phyloP scores from a whole-genome alignment of 371 early-diverging fungal species.

The Mucor saturninus region DNA sequence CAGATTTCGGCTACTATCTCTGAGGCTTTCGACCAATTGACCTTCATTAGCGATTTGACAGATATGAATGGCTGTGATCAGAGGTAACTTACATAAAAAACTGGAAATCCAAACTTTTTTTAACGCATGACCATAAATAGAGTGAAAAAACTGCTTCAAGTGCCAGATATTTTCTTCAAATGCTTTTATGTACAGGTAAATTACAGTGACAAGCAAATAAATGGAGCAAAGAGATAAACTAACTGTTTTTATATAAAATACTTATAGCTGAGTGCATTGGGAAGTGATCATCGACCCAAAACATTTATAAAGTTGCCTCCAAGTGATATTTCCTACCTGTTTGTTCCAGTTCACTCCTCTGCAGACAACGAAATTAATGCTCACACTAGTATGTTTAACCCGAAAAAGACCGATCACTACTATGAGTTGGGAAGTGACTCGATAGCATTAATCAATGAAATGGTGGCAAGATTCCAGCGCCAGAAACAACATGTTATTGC shows the following conservation, averaged over 20 bases:
- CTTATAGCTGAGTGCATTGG: conserved; percentile 10
- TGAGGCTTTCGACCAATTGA: conserved; percentile 54
- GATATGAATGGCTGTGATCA: conserved; percentile 40
- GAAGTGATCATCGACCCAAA: conserved; percentile 23
- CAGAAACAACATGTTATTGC: conserved; percentile 1
- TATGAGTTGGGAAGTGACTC: conserved; percentile 58
- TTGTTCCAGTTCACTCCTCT: conserved; percentile 36
- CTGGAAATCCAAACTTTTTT: too few relatives aligned
- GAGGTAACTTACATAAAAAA: conserved; percentile 26
- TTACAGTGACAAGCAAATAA: background rate
- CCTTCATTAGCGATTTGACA: conserved; percentile 53
- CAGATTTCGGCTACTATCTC: conserved; percentile 40
- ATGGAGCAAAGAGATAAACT: background rate
- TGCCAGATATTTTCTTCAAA: conserved; percentile 53
- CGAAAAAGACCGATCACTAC: conserved; percentile 52
- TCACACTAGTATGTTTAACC: conserved; percentile 63
- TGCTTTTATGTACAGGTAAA: conserved; percentile 61
- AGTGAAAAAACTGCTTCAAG: conserved; percentile 35
- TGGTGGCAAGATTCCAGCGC: conserved; percentile 45
- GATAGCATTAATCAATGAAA: conserved; percentile 43
- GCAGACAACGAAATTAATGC: conserved; percentile 51
- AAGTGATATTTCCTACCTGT: conserved; percentile 36
- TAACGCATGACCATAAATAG: conserved; percentile 23
- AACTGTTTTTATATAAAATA: background rate
- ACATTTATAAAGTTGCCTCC: conserved; percentile 60